Base-by-base conservation (phyloP, 1,139 yeast species). In the Saccharomyces hybrid region DNA sequence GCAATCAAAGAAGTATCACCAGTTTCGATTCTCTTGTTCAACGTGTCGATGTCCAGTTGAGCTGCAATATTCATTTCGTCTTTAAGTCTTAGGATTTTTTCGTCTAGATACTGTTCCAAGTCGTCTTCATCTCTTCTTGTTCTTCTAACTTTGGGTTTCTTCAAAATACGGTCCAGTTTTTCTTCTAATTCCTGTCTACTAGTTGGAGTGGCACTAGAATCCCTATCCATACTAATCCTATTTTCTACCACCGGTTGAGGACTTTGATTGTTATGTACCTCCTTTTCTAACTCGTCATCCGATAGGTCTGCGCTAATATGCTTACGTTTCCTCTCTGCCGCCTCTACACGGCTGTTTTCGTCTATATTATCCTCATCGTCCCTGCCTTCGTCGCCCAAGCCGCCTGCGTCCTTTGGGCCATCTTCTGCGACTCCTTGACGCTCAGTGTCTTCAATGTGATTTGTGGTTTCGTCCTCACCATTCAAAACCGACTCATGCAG, bases 41-140 rank as follows among this genome's bases (percentile, higher is more conserved):
- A 84, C 66, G 88, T 83, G 65, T 90, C 97, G 47, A 88, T 90
- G 70, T 95, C 99, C 62, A 81, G 75, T 68, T 86, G 84, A 14
- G 99, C 99, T 1, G 97, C 98, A 59, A 84, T 81, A 62, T 93
- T 87, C 99, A 95, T 95, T 70, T 82, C 83, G 64, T 87, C 95
- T 62, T 95, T 87, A 62, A 95, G 77, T 56, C 79, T 78, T 55
- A 89, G 84, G 61, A 95, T 88, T 60, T 82, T 80, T 68, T 91
- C 98, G 74, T 95, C 99, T 70, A 91, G 95, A 84, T 89, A 87
- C 68, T 89, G 85, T 70, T 91, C 98, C 63, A 93, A 75, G 72
- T 91, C 98, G 67, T 88, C 96, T 64, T 91, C 98, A 64, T 88
- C 95, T 50, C 83, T 83, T 68, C 79, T 82, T 54, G 79, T 76